Evolutionary conservation across 2,329 filamentous ascomycete species (phyloP).

Genomic region (Ampelomyces quisqualis): DNA sequence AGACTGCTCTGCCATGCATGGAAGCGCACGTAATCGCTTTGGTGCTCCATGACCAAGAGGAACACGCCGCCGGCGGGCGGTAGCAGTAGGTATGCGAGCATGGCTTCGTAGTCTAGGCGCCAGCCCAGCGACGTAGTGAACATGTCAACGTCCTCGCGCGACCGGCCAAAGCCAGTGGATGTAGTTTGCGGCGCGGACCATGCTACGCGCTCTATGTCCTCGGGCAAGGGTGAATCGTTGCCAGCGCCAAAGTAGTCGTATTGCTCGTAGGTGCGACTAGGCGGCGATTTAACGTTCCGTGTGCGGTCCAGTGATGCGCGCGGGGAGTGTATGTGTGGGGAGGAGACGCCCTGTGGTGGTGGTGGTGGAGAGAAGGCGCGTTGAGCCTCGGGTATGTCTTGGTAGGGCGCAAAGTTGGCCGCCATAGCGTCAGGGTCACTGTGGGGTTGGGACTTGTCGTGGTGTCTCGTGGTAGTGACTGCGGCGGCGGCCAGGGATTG

Average conservation of each 20-base stretch:
- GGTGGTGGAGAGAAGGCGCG: slow-evolving; percentile 75
- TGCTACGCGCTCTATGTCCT: slow-evolving; percentile 31
- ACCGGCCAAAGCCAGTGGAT: slow-evolving; percentile 25
- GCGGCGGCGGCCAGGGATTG: too few relatives aligned
- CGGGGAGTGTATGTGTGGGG: slow-evolving; percentile 54
- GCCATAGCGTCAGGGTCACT: slow-evolving; percentile 23
- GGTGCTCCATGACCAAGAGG: slow-evolving; percentile 81
- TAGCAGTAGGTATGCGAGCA: slow-evolving; percentile 79
- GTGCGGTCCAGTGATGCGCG: slow-evolving; percentile 42
- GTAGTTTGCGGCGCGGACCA: slow-evolving; percentile 26
- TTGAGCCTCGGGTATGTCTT: slow-evolving; percentile 83
- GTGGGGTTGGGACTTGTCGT: background rate
- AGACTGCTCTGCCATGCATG: slow-evolving; percentile 94
- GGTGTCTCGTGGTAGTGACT: background rate
- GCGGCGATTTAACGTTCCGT: slow-evolving; percentile 36
- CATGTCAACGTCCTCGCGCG: slow-evolving; percentile 66
- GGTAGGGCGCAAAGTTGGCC: slow-evolving; percentile 86
- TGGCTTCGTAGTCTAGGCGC: slow-evolving; percentile 85
- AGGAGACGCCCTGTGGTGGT: slow-evolving; percentile 44
- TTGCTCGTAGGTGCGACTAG: slow-evolving; percentile 41
- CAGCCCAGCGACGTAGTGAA: slow-evolving; percentile 91
- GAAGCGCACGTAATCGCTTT: slow-evolving; percentile 96
- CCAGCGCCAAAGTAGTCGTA: slow-evolving; percentile 43
- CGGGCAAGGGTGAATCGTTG: slow-evolving; percentile 6
- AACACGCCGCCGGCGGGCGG: slow-evolving; percentile 85